phyloP scores from a whole-genome alignment of 2,329 filamentous ascomycete genomes.

The Metarhizium brunneum region DNA sequence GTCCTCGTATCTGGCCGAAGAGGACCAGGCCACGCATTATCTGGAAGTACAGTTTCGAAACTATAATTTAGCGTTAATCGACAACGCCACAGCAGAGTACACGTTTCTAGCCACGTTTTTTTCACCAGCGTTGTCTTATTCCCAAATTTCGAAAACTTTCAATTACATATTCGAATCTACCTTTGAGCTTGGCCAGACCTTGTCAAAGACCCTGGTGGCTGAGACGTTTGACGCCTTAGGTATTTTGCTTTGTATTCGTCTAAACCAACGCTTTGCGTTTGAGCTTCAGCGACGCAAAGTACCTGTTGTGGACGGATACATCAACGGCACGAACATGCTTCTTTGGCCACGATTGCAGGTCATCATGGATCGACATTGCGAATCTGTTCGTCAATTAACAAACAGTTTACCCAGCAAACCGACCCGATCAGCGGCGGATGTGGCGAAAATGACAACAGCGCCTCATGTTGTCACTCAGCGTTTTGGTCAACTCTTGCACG shows the following conservation, averaged over 20 bases:
- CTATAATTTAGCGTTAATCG: constrained; percentile 87
- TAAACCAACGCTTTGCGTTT: constrained; percentile 92
- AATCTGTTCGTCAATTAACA: constrained; percentile 62
- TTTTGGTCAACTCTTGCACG: constrained; percentile 88
- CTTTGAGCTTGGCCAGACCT: constrained; percentile 67
- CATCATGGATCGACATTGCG: constrained; percentile 87
- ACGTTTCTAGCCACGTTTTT: constrained; percentile 90
- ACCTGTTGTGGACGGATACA: constrained; percentile 79
- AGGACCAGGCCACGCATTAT: constrained; percentile 77
- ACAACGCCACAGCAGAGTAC: constrained; percentile 93
- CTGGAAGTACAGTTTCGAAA: constrained; percentile 86
- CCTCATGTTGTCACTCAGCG: constrained; percentile 88
- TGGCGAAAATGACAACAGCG: constrained; percentile 60
- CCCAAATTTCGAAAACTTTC: constrained; percentile 74
- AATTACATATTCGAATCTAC: constrained; percentile 83
- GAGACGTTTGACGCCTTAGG: constrained; percentile 78
- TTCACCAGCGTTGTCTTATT: constrained; percentile 63
- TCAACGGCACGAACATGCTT: constrained; percentile 92
- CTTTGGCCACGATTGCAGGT: constrained; percentile 94
- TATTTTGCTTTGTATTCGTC: constrained; percentile 77
- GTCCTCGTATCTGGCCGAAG: constrained; percentile 83
- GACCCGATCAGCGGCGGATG: constrained; percentile 35
- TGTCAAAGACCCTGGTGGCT: constrained; percentile 69
- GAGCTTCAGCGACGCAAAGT: constrained; percentile 86
- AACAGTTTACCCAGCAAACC: constrained; percentile 40